Evolutionary conservation across 768 basidiomycete genomes (phyloP).

Genomic region (Termitomyces sp.): DNA sequence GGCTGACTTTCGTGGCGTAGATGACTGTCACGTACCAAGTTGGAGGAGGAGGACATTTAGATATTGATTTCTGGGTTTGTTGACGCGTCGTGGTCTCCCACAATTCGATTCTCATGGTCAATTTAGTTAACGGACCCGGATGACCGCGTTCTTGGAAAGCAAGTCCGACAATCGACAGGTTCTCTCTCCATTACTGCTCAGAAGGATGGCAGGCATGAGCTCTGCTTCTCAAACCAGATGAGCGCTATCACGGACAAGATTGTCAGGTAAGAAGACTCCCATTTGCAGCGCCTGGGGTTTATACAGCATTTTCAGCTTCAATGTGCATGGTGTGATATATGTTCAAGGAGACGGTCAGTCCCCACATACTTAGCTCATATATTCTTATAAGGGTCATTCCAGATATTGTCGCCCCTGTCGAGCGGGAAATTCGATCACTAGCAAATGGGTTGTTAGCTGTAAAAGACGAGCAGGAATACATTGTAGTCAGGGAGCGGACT

Average conservation of each 20-base stretch:
- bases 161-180: conserved; percentile 86
- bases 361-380: neutral
- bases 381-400: conserved; percentile 2
- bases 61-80: conserved; percentile 95
- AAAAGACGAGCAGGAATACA: conserved; percentile 99
- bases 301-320: conserved; percentile 59
- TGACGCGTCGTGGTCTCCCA: neutral
- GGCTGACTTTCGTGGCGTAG: conserved; percentile 34
- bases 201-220: conserved; percentile 84
- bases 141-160: conserved; percentile 64
- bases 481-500: conserved; percentile 87
- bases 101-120: conserved; percentile 6
- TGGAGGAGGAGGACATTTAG: conserved; percentile 92
- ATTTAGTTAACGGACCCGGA: conserved; percentile 78
- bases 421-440: conserved; percentile 87
- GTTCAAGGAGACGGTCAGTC: conserved; percentile 83
- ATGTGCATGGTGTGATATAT: conserved; percentile 96
- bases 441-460: conserved; percentile 80
- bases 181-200: conserved; percentile 84
- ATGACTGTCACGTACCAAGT: conserved; percentile 99
- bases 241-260: conserved; percentile 94
- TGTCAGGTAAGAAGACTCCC: conserved; percentile 61
- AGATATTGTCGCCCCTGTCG: conserved; percentile 92
- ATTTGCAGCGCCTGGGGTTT: neutral
- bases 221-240: conserved; percentile 99